phyloP scores from a whole-genome alignment of 1,284 basidiomycete genomes.

The Cryptococcus deneoformans region DNA sequence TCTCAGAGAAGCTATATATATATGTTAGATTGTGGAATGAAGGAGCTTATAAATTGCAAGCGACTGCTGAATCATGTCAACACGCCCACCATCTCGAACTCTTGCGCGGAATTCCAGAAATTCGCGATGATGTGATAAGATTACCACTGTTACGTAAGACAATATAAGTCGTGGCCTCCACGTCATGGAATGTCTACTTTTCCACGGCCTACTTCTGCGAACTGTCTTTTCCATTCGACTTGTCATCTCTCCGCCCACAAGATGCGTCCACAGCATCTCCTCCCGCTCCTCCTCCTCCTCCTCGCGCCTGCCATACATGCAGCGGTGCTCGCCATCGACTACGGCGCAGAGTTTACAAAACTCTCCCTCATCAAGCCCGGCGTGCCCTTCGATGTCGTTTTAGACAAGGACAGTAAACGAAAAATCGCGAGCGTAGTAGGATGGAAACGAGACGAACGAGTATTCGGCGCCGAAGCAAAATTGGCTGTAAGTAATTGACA shows the following conservation, averaged over 20 bases:
- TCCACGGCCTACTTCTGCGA: not conserved
- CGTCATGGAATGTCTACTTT: not conserved
- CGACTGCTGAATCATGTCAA: too few relatives aligned
- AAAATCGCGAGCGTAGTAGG: constrained; percentile 87
- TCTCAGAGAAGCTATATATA: too few relatives aligned
- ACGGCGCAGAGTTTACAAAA: constrained; percentile 94
- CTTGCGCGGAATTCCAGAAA: too few relatives aligned
- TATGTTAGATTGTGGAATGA: too few relatives aligned
- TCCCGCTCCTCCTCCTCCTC: constrained; percentile 33
- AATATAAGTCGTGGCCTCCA: not conserved
- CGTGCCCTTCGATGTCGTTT: constrained; percentile 89
- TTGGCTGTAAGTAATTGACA: constrained; percentile 64
- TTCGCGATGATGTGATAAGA: too few relatives aligned
- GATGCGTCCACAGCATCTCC: constrained; percentile 22
- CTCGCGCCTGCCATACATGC: constrained; percentile 42
- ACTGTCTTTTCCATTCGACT: not conserved
- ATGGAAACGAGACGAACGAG: constrained; percentile 81
- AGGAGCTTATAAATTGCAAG: too few relatives aligned
- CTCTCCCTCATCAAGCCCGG: constrained; percentile 96
- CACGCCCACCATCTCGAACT: too few relatives aligned
- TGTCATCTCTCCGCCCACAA: not conserved
- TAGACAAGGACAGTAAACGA: constrained; percentile 95
- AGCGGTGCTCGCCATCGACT: constrained; percentile 84
- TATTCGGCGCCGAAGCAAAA: constrained; percentile 85
- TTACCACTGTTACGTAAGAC: not conserved